Percentiles rank a stretch among this genome's conserved stretches.
phyloP scores from a whole-genome alignment of 306 rosid species.

The Sophora flavescens region DNA sequence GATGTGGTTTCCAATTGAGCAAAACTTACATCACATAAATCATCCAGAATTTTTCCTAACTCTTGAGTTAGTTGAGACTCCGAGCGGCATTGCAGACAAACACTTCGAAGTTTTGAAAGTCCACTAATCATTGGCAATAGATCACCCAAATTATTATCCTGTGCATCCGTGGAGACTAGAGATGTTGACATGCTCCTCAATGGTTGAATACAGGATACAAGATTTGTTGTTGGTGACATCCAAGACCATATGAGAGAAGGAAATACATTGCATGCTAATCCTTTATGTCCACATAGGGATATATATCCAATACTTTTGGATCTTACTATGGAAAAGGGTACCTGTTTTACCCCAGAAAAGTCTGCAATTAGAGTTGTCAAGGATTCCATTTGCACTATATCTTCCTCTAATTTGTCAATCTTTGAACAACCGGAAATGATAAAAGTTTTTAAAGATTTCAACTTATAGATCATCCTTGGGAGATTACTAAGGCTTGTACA shows the following conservation, averaged over 20 bases:
- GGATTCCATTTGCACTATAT: neutral
- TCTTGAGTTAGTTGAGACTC: too few relatives aligned
- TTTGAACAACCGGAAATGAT: neutral
- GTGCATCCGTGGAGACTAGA: too few relatives aligned
- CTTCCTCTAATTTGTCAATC: neutral
- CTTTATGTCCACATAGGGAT: neutral
- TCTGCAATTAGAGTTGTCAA: neutral
- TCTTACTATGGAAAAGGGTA: neutral
- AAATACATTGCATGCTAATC: neutral
- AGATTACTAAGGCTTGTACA: conserved; percentile 38
- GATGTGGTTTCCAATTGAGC: too few relatives aligned
- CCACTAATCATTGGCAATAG: too few relatives aligned
- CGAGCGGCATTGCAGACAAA: too few relatives aligned
- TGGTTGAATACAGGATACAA: too few relatives aligned
- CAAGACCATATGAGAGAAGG: neutral
- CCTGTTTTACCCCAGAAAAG: neutral
- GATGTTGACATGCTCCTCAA: too few relatives aligned
- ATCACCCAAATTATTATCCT: too few relatives aligned
- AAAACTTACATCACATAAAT: too few relatives aligned
- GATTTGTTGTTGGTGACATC: conserved; percentile 1
- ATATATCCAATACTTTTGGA: conserved; percentile 3
- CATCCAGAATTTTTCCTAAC: too few relatives aligned
- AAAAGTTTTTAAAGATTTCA: neutral
- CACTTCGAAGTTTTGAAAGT: too few relatives aligned
- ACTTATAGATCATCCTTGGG: conserved; percentile 22